Base-by-base conservation (phyloP, 1,139 yeast species). In the Debaryomyces coudertii region DNA sequence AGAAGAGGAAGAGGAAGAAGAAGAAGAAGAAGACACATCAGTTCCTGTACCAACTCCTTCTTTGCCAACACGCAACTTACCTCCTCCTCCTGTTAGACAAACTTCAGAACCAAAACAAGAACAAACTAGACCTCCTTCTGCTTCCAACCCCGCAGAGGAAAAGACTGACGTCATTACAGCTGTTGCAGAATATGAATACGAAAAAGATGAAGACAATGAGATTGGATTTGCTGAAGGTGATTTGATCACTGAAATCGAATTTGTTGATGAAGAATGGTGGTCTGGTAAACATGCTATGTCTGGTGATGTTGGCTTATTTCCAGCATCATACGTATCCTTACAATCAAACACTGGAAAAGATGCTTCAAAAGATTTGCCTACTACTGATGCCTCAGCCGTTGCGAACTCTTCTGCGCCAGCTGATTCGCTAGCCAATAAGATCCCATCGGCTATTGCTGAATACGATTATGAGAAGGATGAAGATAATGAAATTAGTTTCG, bases 401-500 rank as follows among this genome's bases (percentile, higher is more conserved):
- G 33, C 11, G 5, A 29, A 12, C 6, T 7, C 20, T 7, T 12
- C 33, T 29, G n/a, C 33, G 8, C 20, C 33, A 4, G 33, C 12
- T 7, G 9, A 7, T 29, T n/a, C 31, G 3, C 15, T 16, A 12
- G 20, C 20, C 9, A 29, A 29, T 8, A 49, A 59, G 9, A 73
- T 73, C 1, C 79, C 81, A 22, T 65, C 77, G 45, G 97, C 96
- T 3, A 69, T 80, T 48, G 96, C 97, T 1, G 88, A 85, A 56
- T 90, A 82, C 64, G 95, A 87, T 58, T 90, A 90, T 64, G 95
- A 85, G 45, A 96, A 95, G 18, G 85, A 85, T 30, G 97, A 92
- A 65, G 96, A 87, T 52, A 93, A 92, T 59, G 99, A 93, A 68
- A 75, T 93, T 48, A 79, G 84, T 2, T 89, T 89, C 65, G 79